Conservation (phyloP, 2,329 filamentous ascomycete species). For the Aspergillus aculeatinus region DNA sequence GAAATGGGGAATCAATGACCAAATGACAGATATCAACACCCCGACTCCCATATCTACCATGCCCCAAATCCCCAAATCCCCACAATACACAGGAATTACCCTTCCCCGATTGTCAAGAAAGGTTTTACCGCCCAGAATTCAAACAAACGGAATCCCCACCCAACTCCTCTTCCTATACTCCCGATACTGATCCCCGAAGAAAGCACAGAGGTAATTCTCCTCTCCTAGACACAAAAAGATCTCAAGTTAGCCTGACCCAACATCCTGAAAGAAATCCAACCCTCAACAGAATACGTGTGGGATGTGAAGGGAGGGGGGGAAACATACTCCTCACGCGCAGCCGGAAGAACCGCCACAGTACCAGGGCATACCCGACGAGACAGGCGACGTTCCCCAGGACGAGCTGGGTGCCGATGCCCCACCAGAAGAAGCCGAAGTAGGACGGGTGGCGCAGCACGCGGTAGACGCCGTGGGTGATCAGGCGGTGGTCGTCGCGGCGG, state of each 20-base stretch:
- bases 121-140: background rate
- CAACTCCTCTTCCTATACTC: conserved; percentile 69
- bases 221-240: conserved; percentile 55
- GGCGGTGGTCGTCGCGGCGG: conserved; percentile 67
- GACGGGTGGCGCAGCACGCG: conserved; percentile 74
- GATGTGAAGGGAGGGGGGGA: background rate
- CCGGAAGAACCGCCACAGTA: conserved; percentile 85
- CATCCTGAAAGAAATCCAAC: no score
- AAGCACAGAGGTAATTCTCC: conserved; percentile 72
- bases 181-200: conserved; percentile 82
- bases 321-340: conserved; percentile 64
- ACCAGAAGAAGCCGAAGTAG: conserved; percentile 99
- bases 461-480: conserved; percentile 86
- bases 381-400: conserved; percentile 82
- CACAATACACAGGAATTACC: no score
- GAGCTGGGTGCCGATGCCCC: conserved; percentile 91
- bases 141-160: conserved; percentile 67
- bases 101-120: no score
- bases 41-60: background rate
- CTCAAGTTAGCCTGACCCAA: no score
- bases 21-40: no score
- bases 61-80: background rate
- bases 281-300: no score
- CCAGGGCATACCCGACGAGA: conserved; percentile 68
- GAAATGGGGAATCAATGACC: no score